These are phyloP conservation scores for Agrocybe praecox DNA, from an alignment of 768 basidiomycete genomes.

Conservation along the genomic window DNA sequence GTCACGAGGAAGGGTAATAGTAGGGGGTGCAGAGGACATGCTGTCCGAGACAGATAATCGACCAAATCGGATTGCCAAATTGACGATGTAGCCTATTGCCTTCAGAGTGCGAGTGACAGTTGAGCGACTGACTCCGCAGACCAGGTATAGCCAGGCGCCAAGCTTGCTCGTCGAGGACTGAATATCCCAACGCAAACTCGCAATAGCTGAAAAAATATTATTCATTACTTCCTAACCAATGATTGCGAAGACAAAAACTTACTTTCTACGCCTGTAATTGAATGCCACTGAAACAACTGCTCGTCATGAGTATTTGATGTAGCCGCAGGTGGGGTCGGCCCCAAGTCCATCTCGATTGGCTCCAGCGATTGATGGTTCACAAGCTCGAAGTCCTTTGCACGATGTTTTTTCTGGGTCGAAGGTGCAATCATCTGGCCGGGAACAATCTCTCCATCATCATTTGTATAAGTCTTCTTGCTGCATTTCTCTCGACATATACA, in stretches of 20 bases:
- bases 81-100: constrained; percentile 11
- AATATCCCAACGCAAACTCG: background rate
- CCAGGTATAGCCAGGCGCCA: constrained; percentile 23
- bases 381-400: background rate
- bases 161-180: constrained; percentile 9
- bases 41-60: background rate
- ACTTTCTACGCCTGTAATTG: no score
- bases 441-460: background rate
- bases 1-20: constrained; percentile 8
- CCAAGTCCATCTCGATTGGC: background rate
- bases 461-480: background rate
- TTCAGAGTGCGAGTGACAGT: constrained; percentile 15
- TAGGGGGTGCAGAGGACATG: background rate
- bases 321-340: no score
- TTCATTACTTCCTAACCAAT: no score
- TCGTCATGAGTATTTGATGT: no score
- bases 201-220: background rate
- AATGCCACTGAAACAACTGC: no score
- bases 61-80: constrained; percentile 13
- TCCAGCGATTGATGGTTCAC: no score
- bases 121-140: constrained; percentile 20
- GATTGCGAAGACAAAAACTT: no score
- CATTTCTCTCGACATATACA: no score
- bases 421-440: background rate
- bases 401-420: background rate